These are phyloP conservation scores for Cercospora sesami DNA, from an alignment of 2,329 filamentous ascomycete species.

Conservation along the genomic window DNA sequence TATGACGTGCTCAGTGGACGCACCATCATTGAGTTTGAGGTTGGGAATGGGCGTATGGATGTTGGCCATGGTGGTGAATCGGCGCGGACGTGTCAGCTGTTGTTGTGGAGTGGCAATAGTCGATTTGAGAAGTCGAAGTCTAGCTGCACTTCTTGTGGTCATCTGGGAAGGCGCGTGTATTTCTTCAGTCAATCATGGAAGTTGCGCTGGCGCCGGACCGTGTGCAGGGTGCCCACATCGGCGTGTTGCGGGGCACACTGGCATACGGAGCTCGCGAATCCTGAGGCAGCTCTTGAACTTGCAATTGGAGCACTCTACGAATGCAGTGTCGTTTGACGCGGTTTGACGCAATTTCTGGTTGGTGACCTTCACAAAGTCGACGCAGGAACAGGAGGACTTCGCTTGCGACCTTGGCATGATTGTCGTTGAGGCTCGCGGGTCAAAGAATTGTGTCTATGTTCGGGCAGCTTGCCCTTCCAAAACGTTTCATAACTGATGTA, in stretches of 20 bases:
- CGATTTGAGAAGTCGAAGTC: background rate
- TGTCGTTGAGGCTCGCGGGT: too few relatives aligned
- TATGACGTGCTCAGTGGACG: background rate
- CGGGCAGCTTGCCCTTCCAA: too few relatives aligned
- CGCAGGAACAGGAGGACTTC: too few relatives aligned
- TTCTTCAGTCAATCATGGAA: background rate
- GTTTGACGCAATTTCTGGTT: background rate
- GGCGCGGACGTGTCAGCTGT: background rate
- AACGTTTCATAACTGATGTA: too few relatives aligned
- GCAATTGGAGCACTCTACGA: background rate
- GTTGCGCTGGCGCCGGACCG: background rate
- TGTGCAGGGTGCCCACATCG: background rate
- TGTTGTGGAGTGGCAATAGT: background rate
- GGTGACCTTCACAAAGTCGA: background rate
- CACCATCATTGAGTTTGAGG: conserved; percentile 67
- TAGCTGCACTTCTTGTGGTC: background rate
- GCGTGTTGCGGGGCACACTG: background rate
- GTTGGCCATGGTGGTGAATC: conserved; percentile 30
- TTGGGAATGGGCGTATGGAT: conserved; percentile 52
- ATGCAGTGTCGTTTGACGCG: background rate
- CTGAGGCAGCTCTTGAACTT: background rate
- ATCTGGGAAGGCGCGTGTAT: background rate
- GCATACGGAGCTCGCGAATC: background rate
- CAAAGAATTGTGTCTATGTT: too few relatives aligned
- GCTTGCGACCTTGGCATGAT: too few relatives aligned